Evolutionary conservation across 129 eudicot genomes (phyloP), one percentile per base, ranked within the genome.

Genomic region (Mikania micrantha): DNA sequence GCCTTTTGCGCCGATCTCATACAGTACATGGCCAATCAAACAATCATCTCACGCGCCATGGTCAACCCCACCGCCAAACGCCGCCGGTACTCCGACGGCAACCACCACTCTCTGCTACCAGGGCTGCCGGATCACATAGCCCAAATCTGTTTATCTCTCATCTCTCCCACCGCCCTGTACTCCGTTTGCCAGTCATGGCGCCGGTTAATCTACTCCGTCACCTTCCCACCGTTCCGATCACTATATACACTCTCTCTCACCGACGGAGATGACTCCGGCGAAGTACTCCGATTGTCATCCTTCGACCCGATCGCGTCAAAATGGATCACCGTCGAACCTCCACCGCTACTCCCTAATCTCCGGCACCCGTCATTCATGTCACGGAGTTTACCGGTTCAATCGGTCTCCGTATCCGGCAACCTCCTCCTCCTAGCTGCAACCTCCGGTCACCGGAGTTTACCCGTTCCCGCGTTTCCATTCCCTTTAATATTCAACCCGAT

Each of bases 101-200:
- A 66, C 54, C 71, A 22, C 31, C 76, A 60, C 71, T 58, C 80
- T 6, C 63, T 90, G 3, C 73, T 90, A 13, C 97, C 95, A 3
- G 84, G 84, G 0, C 73, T 90, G 9, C 95, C 97, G 3, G 87
- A 90, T 53, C 81, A 87, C 49, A 73, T 90, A 31, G 86, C 97
- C 7, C 84, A 84, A 1, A 54, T 81, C 4, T 82, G 87, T 70
- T 85, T 87, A 34, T 84, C 89, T 1, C 77, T 17, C 6, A 71
- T 90, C 56, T 71, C 77, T n/a, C 91, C 95, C 1, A 21, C 81
- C 11, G 38, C 32, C 19, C 74, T 90, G 12, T 84, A 58, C 77
- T 76, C 84, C 36, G 91, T 87, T 31, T 84, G 87, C 76, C 75
- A 40, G 3, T 71, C 82, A 24, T 90, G 97, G 97, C 91, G 97